A percentile compares a stretch with the other conserved stretches of the same genome.
Conservation (phyloP, 2,329 filamentous ascomycete genomes). For the Neofusicoccum cordaticola region DNA sequence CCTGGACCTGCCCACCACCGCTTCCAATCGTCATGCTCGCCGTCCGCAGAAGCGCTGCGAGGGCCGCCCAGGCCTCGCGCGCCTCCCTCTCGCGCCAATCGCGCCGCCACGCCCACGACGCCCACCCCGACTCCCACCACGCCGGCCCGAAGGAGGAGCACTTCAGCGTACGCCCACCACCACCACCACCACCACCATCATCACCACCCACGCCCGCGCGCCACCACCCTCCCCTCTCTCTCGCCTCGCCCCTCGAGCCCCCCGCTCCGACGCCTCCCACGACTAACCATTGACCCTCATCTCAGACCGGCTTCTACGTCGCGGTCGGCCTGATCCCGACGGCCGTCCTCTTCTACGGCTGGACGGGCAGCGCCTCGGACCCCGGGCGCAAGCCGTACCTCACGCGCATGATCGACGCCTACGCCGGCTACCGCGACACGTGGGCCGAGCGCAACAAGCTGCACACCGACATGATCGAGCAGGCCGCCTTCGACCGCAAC, state of each 20-base stretch:
- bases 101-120: slow-evolving; percentile 39
- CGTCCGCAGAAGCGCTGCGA: slow-evolving; percentile 42
- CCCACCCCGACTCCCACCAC: slow-evolving; percentile 27
- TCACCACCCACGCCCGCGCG: background rate
- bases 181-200: slow-evolving; percentile 2
- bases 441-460: slow-evolving; percentile 58
- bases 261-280: too few relatives aligned
- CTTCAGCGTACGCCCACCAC: slow-evolving; percentile 47
- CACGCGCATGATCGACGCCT: slow-evolving; percentile 55
- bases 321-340: slow-evolving; percentile 46
- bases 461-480: slow-evolving; percentile 60
- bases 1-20: slow-evolving; percentile 13
- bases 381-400: slow-evolving; percentile 43
- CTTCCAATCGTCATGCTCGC: slow-evolving; percentile 42
- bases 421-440: slow-evolving; percentile 51
- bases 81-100: slow-evolving; percentile 35
- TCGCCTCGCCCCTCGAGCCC: background rate
- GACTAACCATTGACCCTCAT: slow-evolving; percentile 18
- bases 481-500: slow-evolving; percentile 61
- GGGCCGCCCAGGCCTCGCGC: slow-evolving; percentile 41
- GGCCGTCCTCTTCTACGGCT: slow-evolving; percentile 46
- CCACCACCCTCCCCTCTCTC: background rate
- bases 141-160: slow-evolving; percentile 45
- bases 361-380: slow-evolving; percentile 34
- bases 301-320: slow-evolving; percentile 47